Percentiles rank a stretch among this genome's conserved stretches.
These are phyloP conservation scores for Krasilnikovozyma curviuscula DNA, from an alignment of 768 basidiomycete genomes.

Conservation along the genomic window DNA sequence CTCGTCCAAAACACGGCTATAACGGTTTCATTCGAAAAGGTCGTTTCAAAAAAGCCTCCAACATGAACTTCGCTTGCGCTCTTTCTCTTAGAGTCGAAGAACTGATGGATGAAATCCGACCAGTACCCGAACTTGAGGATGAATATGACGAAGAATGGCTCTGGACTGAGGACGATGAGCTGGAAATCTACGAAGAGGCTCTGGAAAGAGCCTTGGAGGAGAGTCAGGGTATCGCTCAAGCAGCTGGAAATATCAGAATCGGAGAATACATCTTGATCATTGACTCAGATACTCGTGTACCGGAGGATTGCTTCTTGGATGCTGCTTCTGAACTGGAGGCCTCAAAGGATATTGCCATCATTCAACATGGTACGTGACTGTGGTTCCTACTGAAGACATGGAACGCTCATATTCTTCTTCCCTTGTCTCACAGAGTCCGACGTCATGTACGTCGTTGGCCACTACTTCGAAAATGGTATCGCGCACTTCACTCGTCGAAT, in stretches of 20 bases:
- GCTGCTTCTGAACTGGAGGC: conserved; percentile 67
- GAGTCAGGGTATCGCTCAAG: conserved; percentile 46
- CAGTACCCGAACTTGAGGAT: conserved; percentile 30
- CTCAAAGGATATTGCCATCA: conserved; percentile 66
- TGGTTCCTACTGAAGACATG: not conserved
- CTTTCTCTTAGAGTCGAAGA: conserved; percentile 45
- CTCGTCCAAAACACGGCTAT: conserved; percentile 50
- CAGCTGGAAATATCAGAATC: conserved; percentile 48
- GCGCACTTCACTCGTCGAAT: conserved; percentile 73
- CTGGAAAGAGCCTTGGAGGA: conserved; percentile 52
- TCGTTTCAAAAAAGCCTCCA: conserved; percentile 82
- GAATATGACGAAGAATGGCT: conserved; percentile 31
- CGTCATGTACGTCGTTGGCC: conserved; percentile 69
- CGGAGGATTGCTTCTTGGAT: conserved; percentile 62
- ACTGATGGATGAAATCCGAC: conserved; percentile 31
- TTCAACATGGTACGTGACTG: conserved; percentile 51
- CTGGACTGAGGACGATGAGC: conserved; percentile 48
- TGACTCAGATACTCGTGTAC: conserved; percentile 6
- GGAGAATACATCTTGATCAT: conserved; percentile 14
- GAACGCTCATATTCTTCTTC: not conserved
- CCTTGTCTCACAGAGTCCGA: conserved; percentile 35
- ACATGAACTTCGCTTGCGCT: conserved; percentile 69
- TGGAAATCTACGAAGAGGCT: conserved; percentile 47
- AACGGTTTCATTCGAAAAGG: conserved; percentile 64
- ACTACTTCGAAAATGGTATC: conserved; percentile 40